A percentile compares a stretch with the other conserved stretches of the same genome.
Conservation (phyloP, 495 filamentous ascomycete genomes). For the Evernia prunastri region DNA sequence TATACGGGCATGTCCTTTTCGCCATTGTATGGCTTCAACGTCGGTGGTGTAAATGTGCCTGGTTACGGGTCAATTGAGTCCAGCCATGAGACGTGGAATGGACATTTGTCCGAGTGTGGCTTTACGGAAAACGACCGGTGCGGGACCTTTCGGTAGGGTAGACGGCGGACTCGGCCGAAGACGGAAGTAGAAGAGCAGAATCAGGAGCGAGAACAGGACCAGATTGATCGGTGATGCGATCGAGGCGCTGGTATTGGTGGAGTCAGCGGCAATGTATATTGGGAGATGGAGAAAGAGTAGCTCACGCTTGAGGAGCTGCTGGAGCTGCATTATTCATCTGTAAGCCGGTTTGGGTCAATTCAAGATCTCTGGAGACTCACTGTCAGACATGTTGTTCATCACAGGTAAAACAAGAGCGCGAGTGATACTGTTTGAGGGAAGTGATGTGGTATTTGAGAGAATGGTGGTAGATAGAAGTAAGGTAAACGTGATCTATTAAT, state of each 20-base stretch:
- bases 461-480: neutral
- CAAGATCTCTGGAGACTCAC: conserved; percentile 15
- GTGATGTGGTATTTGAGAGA: neutral
- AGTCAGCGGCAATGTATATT: neutral
- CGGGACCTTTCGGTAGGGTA: conserved; percentile 59
- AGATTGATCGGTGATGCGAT: conserved; percentile 75
- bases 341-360: neutral
- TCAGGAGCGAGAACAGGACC: conserved; percentile 61
- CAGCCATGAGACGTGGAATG: neutral
- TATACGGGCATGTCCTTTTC: conserved; percentile 65
- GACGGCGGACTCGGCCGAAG: conserved; percentile 54
- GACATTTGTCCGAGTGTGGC: neutral
- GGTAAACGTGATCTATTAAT: conserved; percentile 5
- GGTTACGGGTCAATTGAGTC: neutral
- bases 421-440: neutral
- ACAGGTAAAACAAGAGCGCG: neutral
- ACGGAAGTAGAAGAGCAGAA: conserved; percentile 63
- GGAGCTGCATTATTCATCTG: conserved; percentile 13
- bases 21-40: conserved; percentile 84
- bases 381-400: conserved; percentile 19
- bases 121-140: conserved; percentile 71
- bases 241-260: conserved; percentile 39
- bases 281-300: neutral
- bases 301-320: conserved; percentile 20
- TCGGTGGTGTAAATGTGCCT: conserved; percentile 75